A percentile compares a stretch with the other conserved stretches of the same genome.
Evolutionary conservation across 2,329 filamentous ascomycete genomes (phyloP).

Genomic region (Ophiosphaerella narmari): DNA sequence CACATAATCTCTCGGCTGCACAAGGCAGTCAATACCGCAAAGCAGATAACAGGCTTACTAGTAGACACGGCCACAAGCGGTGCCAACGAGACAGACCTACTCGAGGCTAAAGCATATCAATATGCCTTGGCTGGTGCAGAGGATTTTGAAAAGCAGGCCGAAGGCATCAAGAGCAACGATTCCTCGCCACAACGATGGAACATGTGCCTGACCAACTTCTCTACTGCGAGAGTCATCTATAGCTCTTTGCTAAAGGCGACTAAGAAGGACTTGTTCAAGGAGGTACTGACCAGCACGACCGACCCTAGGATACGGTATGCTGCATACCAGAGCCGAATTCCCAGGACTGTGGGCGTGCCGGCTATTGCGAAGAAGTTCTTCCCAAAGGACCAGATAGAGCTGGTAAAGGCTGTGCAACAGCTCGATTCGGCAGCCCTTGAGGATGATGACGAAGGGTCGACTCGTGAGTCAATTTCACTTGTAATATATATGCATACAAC

Average conservation of each 20-base stretch:
- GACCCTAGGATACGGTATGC: conserved; percentile 95
- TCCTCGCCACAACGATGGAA: conserved; percentile 68
- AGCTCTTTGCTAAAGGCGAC: conserved; percentile 69
- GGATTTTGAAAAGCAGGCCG: conserved; percentile 80
- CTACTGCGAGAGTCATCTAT: conserved; percentile 81
- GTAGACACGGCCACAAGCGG: conserved; percentile 65
- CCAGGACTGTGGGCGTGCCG: conserved; percentile 80
- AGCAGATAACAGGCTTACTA: conserved; percentile 69
- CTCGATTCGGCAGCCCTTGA: conserved; percentile 62
- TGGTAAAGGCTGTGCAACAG: conserved; percentile 71
- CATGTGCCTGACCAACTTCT: conserved; percentile 73
- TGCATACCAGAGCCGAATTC: conserved; percentile 87
- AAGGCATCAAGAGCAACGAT: conserved; percentile 46
- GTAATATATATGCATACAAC: background rate
- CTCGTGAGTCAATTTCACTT: conserved; percentile 47
- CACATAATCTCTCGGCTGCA: conserved; percentile 87
- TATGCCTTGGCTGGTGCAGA: conserved; percentile 76
- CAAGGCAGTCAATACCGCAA: conserved; percentile 75
- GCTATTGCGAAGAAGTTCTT: conserved; percentile 81
- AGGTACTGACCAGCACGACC: conserved; percentile 81
- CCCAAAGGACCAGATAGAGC: conserved; percentile 63
- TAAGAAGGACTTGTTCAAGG: conserved; percentile 80
- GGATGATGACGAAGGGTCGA: conserved; percentile 56
- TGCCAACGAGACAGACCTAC: conserved; percentile 70
- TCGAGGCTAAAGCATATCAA: conserved; percentile 86